Conservation (phyloP, 2,329 filamentous ascomycete species). For the Elsinoe perseae region DNA sequence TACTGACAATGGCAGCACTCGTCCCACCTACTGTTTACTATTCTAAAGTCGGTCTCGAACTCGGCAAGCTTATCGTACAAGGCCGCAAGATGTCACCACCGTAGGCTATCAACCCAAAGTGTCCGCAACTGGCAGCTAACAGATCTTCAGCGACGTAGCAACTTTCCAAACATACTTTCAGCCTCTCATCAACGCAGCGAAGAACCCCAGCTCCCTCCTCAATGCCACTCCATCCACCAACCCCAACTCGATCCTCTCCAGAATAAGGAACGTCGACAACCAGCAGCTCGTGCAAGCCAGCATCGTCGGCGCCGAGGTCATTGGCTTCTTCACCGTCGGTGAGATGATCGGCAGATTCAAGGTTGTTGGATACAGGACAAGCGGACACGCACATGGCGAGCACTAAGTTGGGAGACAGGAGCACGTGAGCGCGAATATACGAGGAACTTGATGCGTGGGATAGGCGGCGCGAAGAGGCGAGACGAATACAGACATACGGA, state of each 20-base stretch:
- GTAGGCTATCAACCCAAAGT: conserved; percentile 52
- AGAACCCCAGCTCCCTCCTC: conserved; percentile 58
- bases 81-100: conserved; percentile 89
- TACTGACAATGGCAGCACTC: conserved; percentile 52
- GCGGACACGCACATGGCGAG: conserved; percentile 15
- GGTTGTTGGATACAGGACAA: conserved; percentile 70
- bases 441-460: background rate
- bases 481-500: background rate
- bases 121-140: background rate
- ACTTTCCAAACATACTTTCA: conserved; percentile 81
- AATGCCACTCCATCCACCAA: conserved; percentile 41
- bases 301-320: conserved; percentile 73
- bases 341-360: conserved; percentile 96
- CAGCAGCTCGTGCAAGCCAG: conserved; percentile 65
- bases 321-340: conserved; percentile 96
- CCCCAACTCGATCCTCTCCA: conserved; percentile 50
- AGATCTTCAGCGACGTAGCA: conserved; percentile 7
- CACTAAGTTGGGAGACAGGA: conserved; percentile 2
- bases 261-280: conserved; percentile 61
- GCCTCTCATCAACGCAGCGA: conserved; percentile 60
- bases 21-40: conserved; percentile 87
- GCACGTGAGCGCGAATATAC: background rate
- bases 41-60: conserved; percentile 77
- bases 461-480: background rate
- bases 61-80: conserved; percentile 78